Evolutionary conservation across 2,329 filamentous ascomycete species (phyloP).

Genomic region (Exophiala calicioides): DNA sequence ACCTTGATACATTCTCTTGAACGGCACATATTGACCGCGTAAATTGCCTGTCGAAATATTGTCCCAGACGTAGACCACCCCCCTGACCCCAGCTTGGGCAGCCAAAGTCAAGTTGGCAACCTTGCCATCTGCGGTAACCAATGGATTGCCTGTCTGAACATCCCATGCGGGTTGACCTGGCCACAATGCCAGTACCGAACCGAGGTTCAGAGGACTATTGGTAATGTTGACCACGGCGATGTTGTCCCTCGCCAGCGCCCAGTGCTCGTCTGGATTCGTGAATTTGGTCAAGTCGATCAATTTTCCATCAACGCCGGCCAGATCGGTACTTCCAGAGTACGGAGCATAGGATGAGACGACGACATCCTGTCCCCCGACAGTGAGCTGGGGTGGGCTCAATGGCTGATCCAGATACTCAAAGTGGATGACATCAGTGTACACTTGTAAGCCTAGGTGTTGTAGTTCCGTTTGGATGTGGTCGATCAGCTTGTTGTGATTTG

Average conservation of each 20-base stretch:
- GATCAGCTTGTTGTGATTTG: conserved; percentile 11
- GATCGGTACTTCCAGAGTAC: conserved; percentile 7
- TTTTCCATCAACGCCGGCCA: conserved; percentile 1
- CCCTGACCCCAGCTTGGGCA: conserved; percentile 5
- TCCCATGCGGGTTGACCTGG: conserved; percentile 6
- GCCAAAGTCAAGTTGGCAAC: conserved; percentile 11
- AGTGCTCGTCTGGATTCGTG: background rate
- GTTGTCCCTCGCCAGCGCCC: conserved; percentile 1
- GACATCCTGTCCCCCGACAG: conserved; percentile 3
- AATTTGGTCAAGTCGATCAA: conserved; percentile 4
- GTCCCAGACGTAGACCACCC: conserved; percentile 13
- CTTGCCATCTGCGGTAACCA: conserved; percentile 1
- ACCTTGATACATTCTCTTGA: conserved; percentile 13
- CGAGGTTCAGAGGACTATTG: background rate
- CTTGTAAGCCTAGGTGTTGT: background rate
- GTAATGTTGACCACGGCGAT: conserved; percentile 16
- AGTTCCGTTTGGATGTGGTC: conserved; percentile 10
- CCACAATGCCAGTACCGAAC: conserved; percentile 1
- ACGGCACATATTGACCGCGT: conserved; percentile 7
- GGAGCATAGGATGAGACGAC: conserved; percentile 9
- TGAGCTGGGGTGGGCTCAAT: conserved; percentile 9
- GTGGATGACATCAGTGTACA: conserved; percentile 1
- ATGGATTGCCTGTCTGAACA: conserved; percentile 1
- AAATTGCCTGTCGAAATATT: conserved; percentile 3
- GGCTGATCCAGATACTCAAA: conserved; percentile 14